Base-by-base conservation (phyloP, 306 rosid species). In the Oxytropis ochrocephala region DNA sequence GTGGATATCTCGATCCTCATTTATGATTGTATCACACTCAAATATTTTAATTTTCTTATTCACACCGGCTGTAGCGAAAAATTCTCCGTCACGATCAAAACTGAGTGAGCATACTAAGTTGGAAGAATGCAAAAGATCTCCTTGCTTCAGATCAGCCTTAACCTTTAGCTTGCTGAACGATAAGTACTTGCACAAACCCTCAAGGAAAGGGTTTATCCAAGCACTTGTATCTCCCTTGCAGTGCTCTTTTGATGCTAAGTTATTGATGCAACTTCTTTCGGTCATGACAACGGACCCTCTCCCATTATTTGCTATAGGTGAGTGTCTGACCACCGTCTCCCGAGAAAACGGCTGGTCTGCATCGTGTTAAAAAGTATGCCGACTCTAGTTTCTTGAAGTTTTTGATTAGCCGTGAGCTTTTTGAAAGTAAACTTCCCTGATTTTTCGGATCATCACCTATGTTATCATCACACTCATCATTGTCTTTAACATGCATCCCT, bases 141-240 rank as follows among this genome's bases (percentile, higher is more conserved):
- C 99, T 86, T 95, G 99, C 84, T 95, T 89, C 80, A 95, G 83
- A 78, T 91, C 97, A 18, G 99, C 99, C 84, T 84, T 95, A 18
- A 91, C 96, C 74, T 77, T 95, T 39, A 95, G 70, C 82, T 87
- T 87, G 66, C 88, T 87, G 76, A 85, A 87, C 50, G 99, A 82
- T 65, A 89, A 84, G 77, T 95, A 95, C 82, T 91, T 95, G 91
- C 99, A 95, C 81, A 95, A 81, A 66, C 99, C 97, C 74, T 95
- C 95, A 5, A 95, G 91, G 79, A 91, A 91, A 59, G 97, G 96
- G 74, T 88, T 88, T 79, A 95, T 95, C 99, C 99, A 91, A 69
- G 89, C 95, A 75, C 89, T 90, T 72, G 92, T 68, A 24, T 76
- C 61, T 8, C 85, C 95, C 71, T 80, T 55, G 58, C 78, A 65